Evolutionary conservation across 116 monocot genomes (phyloP).

Genomic region (Cymodocea nodosa): DNA sequence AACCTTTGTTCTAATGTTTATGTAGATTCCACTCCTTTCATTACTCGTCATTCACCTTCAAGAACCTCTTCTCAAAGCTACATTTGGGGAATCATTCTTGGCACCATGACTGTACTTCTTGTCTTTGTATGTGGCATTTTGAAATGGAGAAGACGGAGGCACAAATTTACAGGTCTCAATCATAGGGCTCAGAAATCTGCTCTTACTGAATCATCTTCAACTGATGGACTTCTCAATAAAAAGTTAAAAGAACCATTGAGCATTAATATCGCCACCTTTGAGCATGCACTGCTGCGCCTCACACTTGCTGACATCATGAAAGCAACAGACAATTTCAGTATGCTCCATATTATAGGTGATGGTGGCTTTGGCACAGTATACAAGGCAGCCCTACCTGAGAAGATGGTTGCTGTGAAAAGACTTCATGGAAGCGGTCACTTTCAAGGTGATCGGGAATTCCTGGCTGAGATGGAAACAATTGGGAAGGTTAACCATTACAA

Average conservation of each 20-base stretch:
- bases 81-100: conserved; percentile 32
- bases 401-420: conserved; percentile 66
- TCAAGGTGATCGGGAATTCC: conserved; percentile 49
- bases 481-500: conserved; percentile 70
- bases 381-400: conserved; percentile 50
- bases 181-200: conserved; percentile 21
- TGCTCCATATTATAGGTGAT: conserved; percentile 56
- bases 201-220: conserved; percentile 51
- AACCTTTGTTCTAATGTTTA: conserved; percentile 24
- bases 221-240: conserved; percentile 59
- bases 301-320: conserved; percentile 42
- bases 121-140: conserved; percentile 24
- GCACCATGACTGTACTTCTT: conserved; percentile 13
- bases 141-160: conserved; percentile 21
- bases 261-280: conserved; percentile 23
- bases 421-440: conserved; percentile 19
- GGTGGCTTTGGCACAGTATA: conserved; percentile 82
- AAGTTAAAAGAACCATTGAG: conserved; percentile 33
- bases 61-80: conserved; percentile 19
- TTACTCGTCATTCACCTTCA: conserved; percentile 22
- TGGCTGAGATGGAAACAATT: conserved; percentile 57
- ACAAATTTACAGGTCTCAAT: background rate
- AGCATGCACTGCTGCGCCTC: conserved; percentile 13
- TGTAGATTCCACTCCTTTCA: conserved; percentile 16
- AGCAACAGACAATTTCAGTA: conserved; percentile 81